Base-by-base conservation (phyloP, 148 eudicot species). In the Vaccinium macrocarpon region DNA sequence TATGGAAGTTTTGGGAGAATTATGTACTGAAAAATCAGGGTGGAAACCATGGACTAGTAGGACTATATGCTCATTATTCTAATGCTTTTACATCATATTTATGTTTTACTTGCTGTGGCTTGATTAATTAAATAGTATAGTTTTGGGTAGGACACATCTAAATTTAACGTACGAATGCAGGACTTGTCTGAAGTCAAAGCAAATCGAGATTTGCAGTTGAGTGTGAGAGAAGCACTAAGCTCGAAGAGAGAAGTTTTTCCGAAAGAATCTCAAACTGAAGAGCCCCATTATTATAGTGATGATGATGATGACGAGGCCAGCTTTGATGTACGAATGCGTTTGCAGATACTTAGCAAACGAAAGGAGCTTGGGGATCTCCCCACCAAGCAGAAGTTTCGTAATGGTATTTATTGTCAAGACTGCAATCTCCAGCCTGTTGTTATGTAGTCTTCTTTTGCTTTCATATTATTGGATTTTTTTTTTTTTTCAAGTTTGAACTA, bases 241-340 rank as follows among this genome's bases (percentile, higher is more conserved):
- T 89, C 90, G 76, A 95, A 92, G 91, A 95, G 86, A 88, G 94
- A 91, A 52, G 93, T 86, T 80, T 82, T 82, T 49, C 85, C 18
- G 52, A 92, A 89, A 82, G 92, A 87, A 79, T 85, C 82, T 32
- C 87, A 85, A 59, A 82, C 89, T 82, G 84, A 46, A 81, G 90
- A 87, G 76, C 82, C 94, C 81, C 84, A 78, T 88, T 90, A 81
- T 84, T 21, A 82, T 70, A 88, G 90, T 76, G 97, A 94, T 82
- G 95, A 88, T 1, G 95, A 93, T 79, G 95, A 88, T 0, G 95
- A 93, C 86, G 99, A 95, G 79, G 90, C 84, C 64, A 91, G 87
- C 85, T 97, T 97, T 89, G 97, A 97, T 86, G 93, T 90, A 46
- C 89, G 94, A 76, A 97, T 97, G 98, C 99, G 99, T 42, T 93